phyloP scores from a whole-genome alignment of 139 green algal genomes.

The Limnomonas spitsbergensis region DNA sequence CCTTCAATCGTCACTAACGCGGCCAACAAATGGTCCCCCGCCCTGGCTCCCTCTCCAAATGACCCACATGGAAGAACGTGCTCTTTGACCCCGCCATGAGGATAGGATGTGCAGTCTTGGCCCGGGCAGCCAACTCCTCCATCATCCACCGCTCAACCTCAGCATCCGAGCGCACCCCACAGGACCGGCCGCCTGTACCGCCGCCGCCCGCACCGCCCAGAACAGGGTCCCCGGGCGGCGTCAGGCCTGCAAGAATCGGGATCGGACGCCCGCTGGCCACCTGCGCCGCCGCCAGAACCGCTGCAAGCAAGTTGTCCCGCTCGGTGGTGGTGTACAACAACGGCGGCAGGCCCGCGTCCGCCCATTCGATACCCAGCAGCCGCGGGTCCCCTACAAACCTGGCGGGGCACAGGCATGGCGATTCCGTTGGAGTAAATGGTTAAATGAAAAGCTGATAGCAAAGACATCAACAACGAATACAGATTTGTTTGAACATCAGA shows the following conservation, averaged over 20 bases:
- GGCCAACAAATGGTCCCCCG: no score
- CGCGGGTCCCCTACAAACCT: constrained; percentile 58
- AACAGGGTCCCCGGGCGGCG: constrained; percentile 45
- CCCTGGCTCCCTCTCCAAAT: no score
- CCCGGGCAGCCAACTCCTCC: constrained; percentile 31
- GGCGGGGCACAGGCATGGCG: no score
- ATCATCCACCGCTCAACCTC: constrained; percentile 44
- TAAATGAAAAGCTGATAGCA: no score
- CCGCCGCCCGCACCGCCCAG: neutral
- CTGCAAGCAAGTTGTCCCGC: constrained; percentile 66
- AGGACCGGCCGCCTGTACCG: neutral
- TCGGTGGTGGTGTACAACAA: constrained; percentile 60
- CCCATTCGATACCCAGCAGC: constrained; percentile 76
- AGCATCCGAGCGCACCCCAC: neutral
- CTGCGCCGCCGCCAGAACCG: constrained; percentile 73
- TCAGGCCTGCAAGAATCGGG: constrained; percentile 54
- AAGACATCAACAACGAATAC: no score
- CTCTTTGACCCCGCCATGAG: neutral
- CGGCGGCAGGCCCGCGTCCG: constrained; percentile 43
- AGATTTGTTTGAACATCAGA: no score
- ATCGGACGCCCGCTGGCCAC: constrained; percentile 47
- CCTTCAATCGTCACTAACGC: no score
- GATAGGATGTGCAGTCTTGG: constrained; percentile 4
- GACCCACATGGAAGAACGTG: neutral
- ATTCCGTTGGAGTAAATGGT: no score